Conservation (phyloP, 768 basidiomycete species). For the Leccinum boreale region DNA sequence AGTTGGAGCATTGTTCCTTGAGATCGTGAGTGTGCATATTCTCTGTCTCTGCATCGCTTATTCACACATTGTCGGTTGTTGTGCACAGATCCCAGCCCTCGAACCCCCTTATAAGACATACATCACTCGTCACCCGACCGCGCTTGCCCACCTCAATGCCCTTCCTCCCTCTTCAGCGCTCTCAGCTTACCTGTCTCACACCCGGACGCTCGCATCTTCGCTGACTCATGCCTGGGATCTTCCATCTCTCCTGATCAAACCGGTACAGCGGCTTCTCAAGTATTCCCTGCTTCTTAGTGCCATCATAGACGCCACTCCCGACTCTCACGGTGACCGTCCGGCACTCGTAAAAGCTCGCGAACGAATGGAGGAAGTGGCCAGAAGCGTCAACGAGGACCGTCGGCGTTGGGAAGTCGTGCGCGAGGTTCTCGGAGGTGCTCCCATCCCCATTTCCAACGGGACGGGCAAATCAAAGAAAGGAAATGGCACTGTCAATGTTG, state of each 20-base stretch:
- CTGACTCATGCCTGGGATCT: slow-evolving; percentile 92
- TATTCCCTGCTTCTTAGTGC: slow-evolving; percentile 83
- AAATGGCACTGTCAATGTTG: slow-evolving; percentile 36
- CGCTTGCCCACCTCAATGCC: slow-evolving; percentile 62
- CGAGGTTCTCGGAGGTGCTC: slow-evolving; percentile 54
- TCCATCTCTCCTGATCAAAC: slow-evolving; percentile 92
- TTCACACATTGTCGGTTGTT: not conserved
- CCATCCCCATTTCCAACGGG: slow-evolving; percentile 35
- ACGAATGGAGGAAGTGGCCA: slow-evolving; percentile 69
- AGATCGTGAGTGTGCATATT: slow-evolving; percentile 48
- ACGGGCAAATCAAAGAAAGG: slow-evolving; percentile 39
- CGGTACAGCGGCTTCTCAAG: slow-evolving; percentile 93
- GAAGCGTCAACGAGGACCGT: slow-evolving; percentile 75
- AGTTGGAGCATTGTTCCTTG: slow-evolving; percentile 68
- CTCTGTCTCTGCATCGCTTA: not conserved
- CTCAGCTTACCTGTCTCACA: slow-evolving; percentile 59
- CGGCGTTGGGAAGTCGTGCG: slow-evolving; percentile 76
- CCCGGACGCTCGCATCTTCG: slow-evolving; percentile 61
- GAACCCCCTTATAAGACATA: slow-evolving; percentile 75
- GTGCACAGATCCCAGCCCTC: slow-evolving; percentile 58
- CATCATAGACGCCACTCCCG: slow-evolving; percentile 72
- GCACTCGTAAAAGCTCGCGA: slow-evolving; percentile 27
- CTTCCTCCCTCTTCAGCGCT: slow-evolving; percentile 47
- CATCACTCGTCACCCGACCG: slow-evolving; percentile 75
- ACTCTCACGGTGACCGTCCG: slow-evolving; percentile 59